Evolutionary conservation across 2,329 filamentous ascomycete genomes (phyloP), one percentile per base, ranked within the genome.

Genomic region (Akanthomyces uredinophilus): DNA sequence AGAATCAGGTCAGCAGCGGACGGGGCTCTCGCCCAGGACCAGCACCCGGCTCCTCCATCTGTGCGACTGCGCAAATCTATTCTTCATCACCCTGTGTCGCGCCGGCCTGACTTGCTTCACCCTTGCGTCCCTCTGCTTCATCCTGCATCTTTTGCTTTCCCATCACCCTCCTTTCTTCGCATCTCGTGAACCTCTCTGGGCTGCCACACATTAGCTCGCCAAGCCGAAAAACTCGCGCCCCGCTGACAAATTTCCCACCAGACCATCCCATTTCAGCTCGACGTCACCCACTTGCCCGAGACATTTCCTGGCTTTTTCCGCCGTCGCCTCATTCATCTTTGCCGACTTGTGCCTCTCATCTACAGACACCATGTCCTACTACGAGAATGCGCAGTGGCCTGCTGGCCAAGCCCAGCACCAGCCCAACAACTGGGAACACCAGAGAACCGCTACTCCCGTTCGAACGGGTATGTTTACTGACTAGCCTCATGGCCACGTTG

Each of bases 351-450:
- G 47, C 49, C 39, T 43, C 35, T 32, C 58, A 53, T 32, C 54
- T 50, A 35, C 46, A 55, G 54, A 37, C 47, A 62, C 58, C 69
- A 78, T 78, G 77, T 78, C 77, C 68, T 79, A 79, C 70, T 79
- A 79, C 74, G 76, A 79, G 65, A 78, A 78, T 68, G 70, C 72
- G 39, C 77, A 75, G 68, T 76, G 77, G 77, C 70, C 76, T 63
- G 68, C 70, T 27, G 65, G 62, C 64, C 63, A 65, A 47, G 29
- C 63, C 60, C 63, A 64, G 51, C 51, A 53, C n/a, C 51, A 27
- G 22, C 51, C 22, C 51, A 79, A 75, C 70, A 78, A 73, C 70
- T 79, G 77, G 77, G 77, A 79, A n/a, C 77, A 78, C 64, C 77
- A 79, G 67, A 74, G 75, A 60, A 68, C 73, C 43, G 69, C 73